Evolutionary conservation across 108 stramenopile species (phyloP), one percentile per base, ranked within the genome.

Genomic region (Tribonema minus): DNA sequence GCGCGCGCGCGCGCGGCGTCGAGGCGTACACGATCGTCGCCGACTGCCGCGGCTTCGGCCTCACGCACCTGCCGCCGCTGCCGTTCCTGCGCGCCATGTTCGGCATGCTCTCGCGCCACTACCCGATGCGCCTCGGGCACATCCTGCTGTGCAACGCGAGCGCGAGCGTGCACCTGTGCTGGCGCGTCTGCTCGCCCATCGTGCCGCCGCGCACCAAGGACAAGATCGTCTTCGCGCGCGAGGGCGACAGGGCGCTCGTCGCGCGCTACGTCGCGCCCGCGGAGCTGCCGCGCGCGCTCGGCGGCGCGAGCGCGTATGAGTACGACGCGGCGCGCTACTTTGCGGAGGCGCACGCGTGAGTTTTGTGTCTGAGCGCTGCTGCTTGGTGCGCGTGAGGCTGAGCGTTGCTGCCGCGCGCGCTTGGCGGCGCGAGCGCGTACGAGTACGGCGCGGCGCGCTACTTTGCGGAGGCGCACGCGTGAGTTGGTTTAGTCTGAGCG

Each of bases 21-120:
- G 68, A 68, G 68, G 67, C 68, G 39, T 79, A 79, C 54, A 79
- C 77, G 2, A 61, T 79, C 67, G 77, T 79, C 38, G 66, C 66
- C 37, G 77, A 79, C 58, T 79, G 77, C 29, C 15, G 9, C 65
- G 77, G 77, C 32, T 35, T 79, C 61, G 77, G 77, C 9, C 68
- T 79, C 23, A 68, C 38, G 37, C 35, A 79, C 1, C 37, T 79
- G 23, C 77, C 77, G 7, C 68, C 77, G 20, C 29, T 79, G 6
- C n/a, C 33, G 58, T 70, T 68, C 68, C 40, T 79, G 23, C 65
- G 66, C 64, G 5, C 9, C 25, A 79, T 79, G 38, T 79, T 68
- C 68, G 35, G 37, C 36, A 27, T 70, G 26, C 60, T 79, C 41
- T 66, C 35, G 30, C 46, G 68, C 9, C 77, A 79, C 68, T 79